A percentile compares a stretch with the other conserved stretches of the same genome.
Evolutionary conservation across 495 filamentous ascomycete genomes (phyloP).

Genomic region (Hypoxylon perforatum): DNA sequence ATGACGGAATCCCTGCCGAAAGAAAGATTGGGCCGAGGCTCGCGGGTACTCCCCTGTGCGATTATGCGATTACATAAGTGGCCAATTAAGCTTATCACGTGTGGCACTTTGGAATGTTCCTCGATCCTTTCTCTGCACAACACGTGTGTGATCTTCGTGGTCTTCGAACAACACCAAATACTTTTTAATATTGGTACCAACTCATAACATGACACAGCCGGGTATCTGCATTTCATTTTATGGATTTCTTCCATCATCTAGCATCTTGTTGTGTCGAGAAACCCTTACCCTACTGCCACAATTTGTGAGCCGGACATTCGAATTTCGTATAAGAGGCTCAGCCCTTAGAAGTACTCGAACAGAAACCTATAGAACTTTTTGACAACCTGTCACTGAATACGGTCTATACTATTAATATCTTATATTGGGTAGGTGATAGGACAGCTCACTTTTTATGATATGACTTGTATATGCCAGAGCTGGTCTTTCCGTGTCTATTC

Average conservation of each 20-base stretch:
- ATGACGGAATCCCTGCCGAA: slow-evolving; percentile 35
- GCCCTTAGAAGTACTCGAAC: too few relatives aligned
- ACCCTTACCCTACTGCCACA: too few relatives aligned
- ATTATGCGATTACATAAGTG: slow-evolving; percentile 8
- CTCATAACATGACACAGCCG: background rate
- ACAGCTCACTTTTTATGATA: too few relatives aligned
- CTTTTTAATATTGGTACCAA: background rate
- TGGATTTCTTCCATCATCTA: background rate
- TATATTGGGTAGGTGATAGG: too few relatives aligned
- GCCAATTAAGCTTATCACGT: slow-evolving; percentile 28
- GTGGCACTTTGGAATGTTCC: background rate
- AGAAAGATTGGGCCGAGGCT: slow-evolving; percentile 36
- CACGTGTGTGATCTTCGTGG: background rate
- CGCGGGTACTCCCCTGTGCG: slow-evolving; percentile 6
- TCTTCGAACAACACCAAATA: background rate
- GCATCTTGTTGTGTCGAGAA: background rate
- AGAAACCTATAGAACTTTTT: too few relatives aligned
- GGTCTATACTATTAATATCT: too few relatives aligned
- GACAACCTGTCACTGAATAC: too few relatives aligned
- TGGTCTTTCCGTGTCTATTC: too few relatives aligned
- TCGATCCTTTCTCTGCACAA: background rate
- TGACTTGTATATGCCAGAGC: too few relatives aligned
- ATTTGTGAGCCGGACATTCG: too few relatives aligned
- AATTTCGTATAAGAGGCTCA: too few relatives aligned
- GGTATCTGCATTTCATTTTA: background rate